Evolutionary conservation across 139 green algal species (phyloP).

Genomic region (Pleodorina starrii): DNA sequence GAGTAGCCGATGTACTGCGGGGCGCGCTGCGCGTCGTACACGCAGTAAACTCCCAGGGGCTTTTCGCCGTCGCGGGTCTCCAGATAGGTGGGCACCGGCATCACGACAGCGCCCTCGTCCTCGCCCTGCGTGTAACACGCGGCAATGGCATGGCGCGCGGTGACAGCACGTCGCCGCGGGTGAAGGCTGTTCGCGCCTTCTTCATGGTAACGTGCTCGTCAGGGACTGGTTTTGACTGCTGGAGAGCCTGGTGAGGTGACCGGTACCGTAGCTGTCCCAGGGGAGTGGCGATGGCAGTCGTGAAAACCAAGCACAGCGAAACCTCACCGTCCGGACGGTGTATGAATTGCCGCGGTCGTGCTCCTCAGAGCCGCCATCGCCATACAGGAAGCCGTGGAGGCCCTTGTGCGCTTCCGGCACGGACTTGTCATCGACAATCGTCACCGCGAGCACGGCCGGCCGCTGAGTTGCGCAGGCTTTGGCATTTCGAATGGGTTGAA

Average conservation of each 20-base stretch:
- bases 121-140: constrained; percentile 77
- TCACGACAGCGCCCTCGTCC: constrained; percentile 82
- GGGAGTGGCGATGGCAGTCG: too few relatives aligned
- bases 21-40: constrained; percentile 76
- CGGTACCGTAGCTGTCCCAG: too few relatives aligned
- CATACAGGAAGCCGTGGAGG: constrained; percentile 89
- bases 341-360: constrained; percentile 51
- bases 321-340: constrained; percentile 4
- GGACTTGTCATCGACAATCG: constrained; percentile 59
- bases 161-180: too few relatives aligned
- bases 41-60: constrained; percentile 88
- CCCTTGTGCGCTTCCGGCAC: constrained; percentile 90
- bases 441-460: not conserved
- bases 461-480: not conserved
- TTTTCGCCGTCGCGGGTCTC: constrained; percentile 72
- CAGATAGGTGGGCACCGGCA: constrained; percentile 79
- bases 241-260: too few relatives aligned
- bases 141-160: too few relatives aligned
- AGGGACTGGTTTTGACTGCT: too few relatives aligned
- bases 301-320: too few relatives aligned
- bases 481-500: not conserved
- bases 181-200: too few relatives aligned
- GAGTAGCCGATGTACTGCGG: constrained; percentile 92
- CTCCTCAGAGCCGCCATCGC: constrained; percentile 77
- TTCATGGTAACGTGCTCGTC: too few relatives aligned